Conservation (phyloP, 345 rosid species). For the Eucalyptus coolabah region DNA sequence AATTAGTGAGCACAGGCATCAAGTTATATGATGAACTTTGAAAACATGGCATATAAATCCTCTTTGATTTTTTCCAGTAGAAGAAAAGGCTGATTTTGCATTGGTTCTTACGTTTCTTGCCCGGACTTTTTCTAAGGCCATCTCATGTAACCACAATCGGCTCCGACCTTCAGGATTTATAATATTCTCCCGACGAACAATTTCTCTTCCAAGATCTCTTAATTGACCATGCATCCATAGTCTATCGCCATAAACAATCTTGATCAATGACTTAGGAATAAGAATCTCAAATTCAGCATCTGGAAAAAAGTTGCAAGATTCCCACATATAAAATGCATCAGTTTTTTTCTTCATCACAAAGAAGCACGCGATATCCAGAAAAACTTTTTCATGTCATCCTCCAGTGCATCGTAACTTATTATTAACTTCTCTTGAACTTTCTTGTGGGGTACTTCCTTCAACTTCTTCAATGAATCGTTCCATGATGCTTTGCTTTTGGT, state of each 20-base stretch:
- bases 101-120: neutral
- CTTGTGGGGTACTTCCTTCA: too few relatives aligned
- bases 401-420: too few relatives aligned
- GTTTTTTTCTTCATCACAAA: too few relatives aligned
- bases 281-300: too few relatives aligned
- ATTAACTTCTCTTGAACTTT: accelerated
- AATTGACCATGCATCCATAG: neutral
- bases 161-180: neutral
- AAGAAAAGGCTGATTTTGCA: neutral
- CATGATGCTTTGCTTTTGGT: accelerated
- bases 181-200: neutral
- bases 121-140: neutral
- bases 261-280: too few relatives aligned
- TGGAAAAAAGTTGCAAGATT: too few relatives aligned
- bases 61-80: neutral
- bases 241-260: too few relatives aligned
- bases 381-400: accelerated
- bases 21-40: neutral
- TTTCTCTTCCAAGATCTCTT: neutral
- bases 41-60: neutral
- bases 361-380: too few relatives aligned
- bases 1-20: neutral
- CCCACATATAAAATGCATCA: too few relatives aligned
- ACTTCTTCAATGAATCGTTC: too few relatives aligned
- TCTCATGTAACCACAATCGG: accelerated